Evolutionary conservation across 257 asterid genomes (phyloP).

Genomic region (Knoxia roxburghii): DNA sequence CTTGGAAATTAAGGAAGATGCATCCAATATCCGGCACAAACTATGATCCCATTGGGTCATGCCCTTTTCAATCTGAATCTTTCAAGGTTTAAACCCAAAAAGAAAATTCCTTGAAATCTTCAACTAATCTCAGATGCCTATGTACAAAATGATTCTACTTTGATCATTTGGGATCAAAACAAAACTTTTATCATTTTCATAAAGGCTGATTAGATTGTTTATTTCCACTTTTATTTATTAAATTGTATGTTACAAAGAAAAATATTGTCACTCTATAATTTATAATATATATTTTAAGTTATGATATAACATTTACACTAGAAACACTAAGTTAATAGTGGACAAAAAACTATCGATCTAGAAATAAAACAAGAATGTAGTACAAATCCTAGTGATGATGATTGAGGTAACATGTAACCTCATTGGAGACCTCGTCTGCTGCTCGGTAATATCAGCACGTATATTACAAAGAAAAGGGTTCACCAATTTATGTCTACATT

Average conservation of each 20-base stretch:
- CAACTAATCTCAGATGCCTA: neutral
- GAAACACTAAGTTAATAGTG: neutral
- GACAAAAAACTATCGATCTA: neutral
- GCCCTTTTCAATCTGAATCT: neutral
- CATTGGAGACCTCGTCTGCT: slow-evolving; percentile 3
- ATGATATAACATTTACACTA: no score
- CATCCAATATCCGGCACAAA: neutral
- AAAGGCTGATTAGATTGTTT: no score
- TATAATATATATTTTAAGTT: no score
- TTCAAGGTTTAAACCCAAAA: neutral
- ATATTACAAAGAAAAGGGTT: neutral
- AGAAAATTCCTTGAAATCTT: slow-evolving; percentile 1
- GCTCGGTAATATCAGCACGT: neutral
- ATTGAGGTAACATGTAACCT: neutral
- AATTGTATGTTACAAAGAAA: no score
- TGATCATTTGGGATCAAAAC: no score
- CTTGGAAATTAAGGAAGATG: neutral
- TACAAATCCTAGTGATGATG: neutral
- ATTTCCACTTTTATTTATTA: no score
- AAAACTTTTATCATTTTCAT: no score
- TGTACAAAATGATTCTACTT: no score
- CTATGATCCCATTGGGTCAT: no score
- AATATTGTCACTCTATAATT: no score
- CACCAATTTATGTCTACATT: neutral
- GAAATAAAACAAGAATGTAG: slow-evolving; percentile 8